Base-by-base conservation (phyloP, 106 monocot species). In the Iris macrosiphon region DNA sequence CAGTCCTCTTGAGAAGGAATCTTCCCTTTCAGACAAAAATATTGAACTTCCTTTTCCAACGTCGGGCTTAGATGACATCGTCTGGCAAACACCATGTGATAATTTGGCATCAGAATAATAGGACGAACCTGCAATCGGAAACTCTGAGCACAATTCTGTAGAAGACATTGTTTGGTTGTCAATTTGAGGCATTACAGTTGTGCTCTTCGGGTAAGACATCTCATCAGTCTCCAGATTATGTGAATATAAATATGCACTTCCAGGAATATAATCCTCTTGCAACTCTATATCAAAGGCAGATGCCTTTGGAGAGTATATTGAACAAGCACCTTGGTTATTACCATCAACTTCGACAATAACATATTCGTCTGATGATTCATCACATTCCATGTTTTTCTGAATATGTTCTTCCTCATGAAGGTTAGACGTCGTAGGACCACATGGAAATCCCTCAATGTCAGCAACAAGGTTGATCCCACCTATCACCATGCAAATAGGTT, bases 261-360 rank as follows among this genome's bases (percentile, higher is more conserved):
- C 32, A 41, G 14, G 40, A 55, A 47, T 26, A 39, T 6, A 41
- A 54, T 82, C 57, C 42, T 68, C 73, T 61, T 66, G 45, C n/a
- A 41, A 49, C 3, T 44, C 44, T 29, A 22, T 12, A 56, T 64
- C 40, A 56, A 20, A 55, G 7, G 7, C 34, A 59, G 68, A 46
- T 64, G 28, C 17, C 19, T 77, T 35, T 14, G 17, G 4, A 60
- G 31, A 29, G 25, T 48, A 25, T 26, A 12, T 4, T 21, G 47
- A 33, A 28, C 34, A 53, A 47, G 11, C 9, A 32, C 20, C 15
- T 18, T 45, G 18, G 64, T 40, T 28, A 45, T 37, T n/a, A 15
- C 32, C 39, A 33, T 30, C 32, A 24, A 45, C 38, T 56, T 51
- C 55, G 50, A 39, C 15, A 15, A 49, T 26, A 55, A 32, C 39